These are phyloP conservation scores for Talaromyces albobiverticillius DNA, from an alignment of 2,329 filamentous ascomycete genomes.

Conservation along the genomic window DNA sequence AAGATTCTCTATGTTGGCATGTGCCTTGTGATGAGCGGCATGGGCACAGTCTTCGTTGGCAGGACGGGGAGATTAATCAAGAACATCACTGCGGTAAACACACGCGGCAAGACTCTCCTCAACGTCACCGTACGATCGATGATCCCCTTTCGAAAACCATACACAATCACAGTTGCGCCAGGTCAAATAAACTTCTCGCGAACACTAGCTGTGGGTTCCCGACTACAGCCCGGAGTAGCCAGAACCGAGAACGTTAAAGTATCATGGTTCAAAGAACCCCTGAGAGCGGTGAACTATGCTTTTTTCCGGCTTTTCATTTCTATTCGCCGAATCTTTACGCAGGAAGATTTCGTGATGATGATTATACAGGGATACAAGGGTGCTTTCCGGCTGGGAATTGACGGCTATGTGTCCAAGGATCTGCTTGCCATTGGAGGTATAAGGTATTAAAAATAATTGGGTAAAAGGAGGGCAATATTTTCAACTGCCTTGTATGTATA, in stretches of 20 bases:
- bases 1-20: conserved; percentile 56
- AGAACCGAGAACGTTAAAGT: conserved; percentile 17
- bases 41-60: conserved; percentile 60
- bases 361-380: conserved; percentile 34
- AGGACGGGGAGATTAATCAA: conserved; percentile 59
- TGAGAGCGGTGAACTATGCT: conserved; percentile 27
- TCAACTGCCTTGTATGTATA: no score
- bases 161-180: conserved; percentile 30
- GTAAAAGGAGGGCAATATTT: no score
- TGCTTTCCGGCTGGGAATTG: conserved; percentile 36
- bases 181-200: conserved; percentile 34
- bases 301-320: conserved; percentile 33
- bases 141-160: conserved; percentile 37
- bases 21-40: conserved; percentile 57
- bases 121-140: conserved; percentile 35
- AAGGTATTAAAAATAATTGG: no score
- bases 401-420: conserved; percentile 34
- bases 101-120: conserved; percentile 29
- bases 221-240: not conserved
- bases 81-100: conserved; percentile 53
- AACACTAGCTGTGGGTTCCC: conserved; percentile 28
- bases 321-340: conserved; percentile 37
- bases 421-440: conserved; percentile 33
- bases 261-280: conserved; percentile 33
- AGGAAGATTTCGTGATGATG: conserved; percentile 40